Conservation (phyloP, 2,329 filamentous ascomycete species). For the Colletotrichum sp. region DNA sequence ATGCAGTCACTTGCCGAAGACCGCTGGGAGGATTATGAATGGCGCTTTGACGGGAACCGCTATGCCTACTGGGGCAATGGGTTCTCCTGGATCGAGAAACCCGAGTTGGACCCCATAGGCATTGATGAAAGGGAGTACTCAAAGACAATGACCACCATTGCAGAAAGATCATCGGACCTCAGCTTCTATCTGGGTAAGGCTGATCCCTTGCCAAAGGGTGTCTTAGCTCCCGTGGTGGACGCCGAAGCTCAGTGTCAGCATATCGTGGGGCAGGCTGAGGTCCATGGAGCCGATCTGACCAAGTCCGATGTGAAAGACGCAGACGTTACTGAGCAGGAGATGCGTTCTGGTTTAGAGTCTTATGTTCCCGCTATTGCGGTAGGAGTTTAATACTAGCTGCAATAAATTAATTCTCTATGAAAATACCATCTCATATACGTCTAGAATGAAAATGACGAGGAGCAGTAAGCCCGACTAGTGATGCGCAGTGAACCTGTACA, state of each 20-base stretch:
- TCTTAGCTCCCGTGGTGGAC: not conserved
- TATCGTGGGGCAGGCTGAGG: not conserved
- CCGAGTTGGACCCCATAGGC: not conserved
- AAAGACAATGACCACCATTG: not conserved
- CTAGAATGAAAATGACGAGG: accelerated
- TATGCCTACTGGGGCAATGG: not conserved
- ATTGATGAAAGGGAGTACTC: not conserved
- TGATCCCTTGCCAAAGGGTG: not conserved
- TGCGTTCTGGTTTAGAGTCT: not conserved
- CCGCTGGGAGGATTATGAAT: not conserved
- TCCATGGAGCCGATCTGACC: accelerated
- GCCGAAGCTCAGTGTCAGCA: not conserved
- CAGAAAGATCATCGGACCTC: not conserved
- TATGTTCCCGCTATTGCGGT: not conserved
- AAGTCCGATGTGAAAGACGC: not conserved
- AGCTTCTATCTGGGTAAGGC: not conserved
- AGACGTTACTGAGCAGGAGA: not conserved
- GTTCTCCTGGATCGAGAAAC: not conserved
- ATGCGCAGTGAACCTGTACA: accelerated
- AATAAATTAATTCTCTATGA: not conserved
- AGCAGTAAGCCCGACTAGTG: accelerated
- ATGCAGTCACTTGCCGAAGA: not conserved
- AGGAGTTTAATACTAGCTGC: not conserved
- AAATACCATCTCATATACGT: accelerated
- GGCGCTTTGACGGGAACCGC: not conserved